Percentiles rank a stretch among this genome's conserved stretches.
Conservation (phyloP, 1,284 basidiomycete genomes). For the Moniliophthora roreri region DNA sequence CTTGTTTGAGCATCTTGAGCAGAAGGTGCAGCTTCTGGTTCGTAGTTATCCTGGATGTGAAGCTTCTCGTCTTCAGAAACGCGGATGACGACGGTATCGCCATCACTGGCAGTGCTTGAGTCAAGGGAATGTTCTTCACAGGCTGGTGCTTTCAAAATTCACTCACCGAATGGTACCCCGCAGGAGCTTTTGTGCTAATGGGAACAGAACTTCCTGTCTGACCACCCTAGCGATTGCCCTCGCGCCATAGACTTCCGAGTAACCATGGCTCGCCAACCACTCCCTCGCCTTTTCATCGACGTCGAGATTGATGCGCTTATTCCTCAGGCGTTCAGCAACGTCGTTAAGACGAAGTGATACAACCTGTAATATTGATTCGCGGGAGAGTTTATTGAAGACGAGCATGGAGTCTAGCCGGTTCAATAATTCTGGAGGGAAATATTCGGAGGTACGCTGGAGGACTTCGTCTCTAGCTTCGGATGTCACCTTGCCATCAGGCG, state of each 20-base stretch:
- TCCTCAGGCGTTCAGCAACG: slow-evolving; percentile 64
- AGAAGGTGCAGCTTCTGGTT: neutral
- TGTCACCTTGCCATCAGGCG: slow-evolving; percentile 68
- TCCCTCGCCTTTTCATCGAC: slow-evolving; percentile 63
- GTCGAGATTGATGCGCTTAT: slow-evolving; percentile 71
- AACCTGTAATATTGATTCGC: slow-evolving; percentile 71
- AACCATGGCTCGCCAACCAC: slow-evolving; percentile 82
- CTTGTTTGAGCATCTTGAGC: too few species aligned
- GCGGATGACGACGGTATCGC: slow-evolving; percentile 28
- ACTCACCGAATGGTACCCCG: slow-evolving; percentile 72
- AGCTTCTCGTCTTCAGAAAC: slow-evolving; percentile 20
- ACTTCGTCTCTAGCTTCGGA: slow-evolving; percentile 66
- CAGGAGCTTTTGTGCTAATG: slow-evolving; percentile 74
- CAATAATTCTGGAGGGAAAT: slow-evolving; percentile 89
- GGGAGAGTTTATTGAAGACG: slow-evolving; percentile 89
- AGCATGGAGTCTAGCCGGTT: slow-evolving; percentile 88
- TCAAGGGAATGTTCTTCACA: slow-evolving; percentile 43
- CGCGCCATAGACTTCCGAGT: slow-evolving; percentile 86
- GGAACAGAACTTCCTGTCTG: slow-evolving; percentile 75
- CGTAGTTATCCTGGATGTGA: slow-evolving; percentile 33
- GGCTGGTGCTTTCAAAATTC: slow-evolving; percentile 58
- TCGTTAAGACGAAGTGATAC: slow-evolving; percentile 77
- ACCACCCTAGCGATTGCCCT: slow-evolving; percentile 83
- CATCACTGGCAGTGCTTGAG: slow-evolving; percentile 27
- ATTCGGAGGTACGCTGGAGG: slow-evolving; percentile 71